Evolutionary conservation across 768 basidiomycete genomes (phyloP).

Genomic region (Calvatia gigantea): DNA sequence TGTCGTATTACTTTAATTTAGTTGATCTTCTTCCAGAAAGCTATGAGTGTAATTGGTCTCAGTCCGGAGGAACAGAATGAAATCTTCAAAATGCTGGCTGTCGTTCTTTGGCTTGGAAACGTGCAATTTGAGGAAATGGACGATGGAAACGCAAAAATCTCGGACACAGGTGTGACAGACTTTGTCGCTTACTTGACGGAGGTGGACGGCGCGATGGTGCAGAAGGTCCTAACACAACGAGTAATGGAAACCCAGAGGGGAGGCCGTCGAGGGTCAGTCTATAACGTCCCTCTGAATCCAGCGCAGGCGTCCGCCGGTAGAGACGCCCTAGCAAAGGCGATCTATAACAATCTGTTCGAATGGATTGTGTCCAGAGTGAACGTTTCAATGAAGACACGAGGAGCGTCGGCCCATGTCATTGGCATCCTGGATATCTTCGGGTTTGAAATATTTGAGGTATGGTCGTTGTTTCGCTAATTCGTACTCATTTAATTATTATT

Average conservation of each 20-base stretch:
- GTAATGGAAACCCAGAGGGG: constrained; percentile 92
- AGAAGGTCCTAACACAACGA: constrained; percentile 82
- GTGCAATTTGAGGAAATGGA: constrained; percentile 87
- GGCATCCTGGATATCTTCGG: constrained; percentile 99
- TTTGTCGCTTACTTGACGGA: constrained; percentile 96
- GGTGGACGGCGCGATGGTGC: constrained; percentile 69
- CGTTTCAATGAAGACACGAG: constrained; percentile 89
- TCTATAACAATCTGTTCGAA: constrained; percentile 98
- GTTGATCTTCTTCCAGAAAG: constrained; percentile 50
- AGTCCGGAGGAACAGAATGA: constrained; percentile 79
- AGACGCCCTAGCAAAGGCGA: constrained; percentile 91
- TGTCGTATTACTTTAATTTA: not conserved
- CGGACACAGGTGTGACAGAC: constrained; percentile 87
- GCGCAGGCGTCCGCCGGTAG: constrained; percentile 86
- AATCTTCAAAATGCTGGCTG: constrained; percentile 91
- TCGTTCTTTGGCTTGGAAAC: constrained; percentile 95
- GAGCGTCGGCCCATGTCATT: constrained; percentile 72
- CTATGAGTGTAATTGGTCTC: constrained; percentile 94
- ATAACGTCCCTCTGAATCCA: constrained; percentile 93
- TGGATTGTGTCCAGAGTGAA: constrained; percentile 99
- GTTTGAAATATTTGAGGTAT: constrained; percentile 95
- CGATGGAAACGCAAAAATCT: constrained; percentile 80
- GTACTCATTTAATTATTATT: not conserved
- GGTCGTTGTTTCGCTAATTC: constrained; percentile 7
- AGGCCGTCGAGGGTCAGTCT: constrained; percentile 91